Base-by-base conservation (phyloP, 2,329 filamentous ascomycete species). In the Ceratocystis colombiana region DNA sequence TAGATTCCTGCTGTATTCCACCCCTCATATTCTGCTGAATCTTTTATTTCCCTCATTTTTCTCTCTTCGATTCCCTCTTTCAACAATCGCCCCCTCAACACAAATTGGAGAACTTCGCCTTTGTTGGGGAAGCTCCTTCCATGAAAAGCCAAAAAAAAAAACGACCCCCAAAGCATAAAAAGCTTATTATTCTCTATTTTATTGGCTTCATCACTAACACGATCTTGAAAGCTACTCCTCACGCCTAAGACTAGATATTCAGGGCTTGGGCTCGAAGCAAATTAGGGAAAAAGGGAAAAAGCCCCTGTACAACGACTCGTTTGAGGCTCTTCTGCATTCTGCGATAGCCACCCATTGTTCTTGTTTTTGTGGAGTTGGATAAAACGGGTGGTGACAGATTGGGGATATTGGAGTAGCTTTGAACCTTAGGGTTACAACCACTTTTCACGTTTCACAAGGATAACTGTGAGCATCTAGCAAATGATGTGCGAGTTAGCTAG, bases 161-260 rank as follows among this genome's bases (percentile, higher is more conserved):
- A 8, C 7, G 25, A 7, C 5, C 33, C 33, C 55, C 55, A 10
- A 28, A 30, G 28, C 55, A 41, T 41, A 41, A 41, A 37, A 59
- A 37, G 17, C 28, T 59, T 37, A 15, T 33, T 20, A 15, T 37
- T n/a, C 28, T 17, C 28, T 28, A 22, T 53, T 53, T 25, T 25
- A 53, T 25, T 22, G 20, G 48, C 48, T 8, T 53, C 22, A 10
- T 5, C 22, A 28, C 20, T 15, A 28, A 5, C 48, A 28, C 20
- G 6, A 53, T 53, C 20, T 53, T 12, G 17, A 53, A 6, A 37
- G 55, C 55, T 59, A 37, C 55, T 59, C 55, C 55, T 59, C 55
- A 59, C 55, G 3, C 7, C 6, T 20, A n/a, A 22, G 2, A 20
- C n/a, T n/a, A n/a, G 46, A 22, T 20, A 22, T 1, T 59, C 17